These are phyloP conservation scores for Biscogniauxia mediterranea DNA, from an alignment of 2,329 filamentous ascomycete species.

Conservation along the genomic window DNA sequence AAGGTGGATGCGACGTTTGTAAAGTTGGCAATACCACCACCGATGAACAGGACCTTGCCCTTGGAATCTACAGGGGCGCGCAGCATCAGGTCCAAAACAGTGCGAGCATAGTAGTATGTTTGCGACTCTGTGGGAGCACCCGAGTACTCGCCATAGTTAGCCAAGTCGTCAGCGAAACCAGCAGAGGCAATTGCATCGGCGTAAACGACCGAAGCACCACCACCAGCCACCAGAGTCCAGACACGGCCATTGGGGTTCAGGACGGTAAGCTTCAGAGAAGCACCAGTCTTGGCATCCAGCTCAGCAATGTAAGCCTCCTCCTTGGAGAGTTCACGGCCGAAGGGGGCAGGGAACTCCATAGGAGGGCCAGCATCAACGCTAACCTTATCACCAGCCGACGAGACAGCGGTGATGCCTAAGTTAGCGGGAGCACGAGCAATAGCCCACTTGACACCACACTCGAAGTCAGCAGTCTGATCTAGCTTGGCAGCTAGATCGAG, in stretches of 20 bases:
- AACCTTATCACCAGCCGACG: conserved; percentile 69
- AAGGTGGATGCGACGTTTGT: conserved; percentile 99
- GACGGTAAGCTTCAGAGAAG: conserved; percentile 96
- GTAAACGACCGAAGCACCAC: conserved; percentile 98
- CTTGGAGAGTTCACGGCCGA: conserved; percentile 97
- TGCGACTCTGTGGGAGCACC: conserved; percentile 98
- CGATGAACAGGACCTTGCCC: conserved; percentile 99
- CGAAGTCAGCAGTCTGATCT: conserved; percentile 98
- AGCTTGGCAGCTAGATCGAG: conserved; percentile 97
- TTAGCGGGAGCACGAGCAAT: conserved; percentile 88
- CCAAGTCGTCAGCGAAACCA: conserved; percentile 92
- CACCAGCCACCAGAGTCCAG: conserved; percentile 98
- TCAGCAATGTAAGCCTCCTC: conserved; percentile 99
- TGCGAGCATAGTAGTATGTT: conserved; percentile 98
- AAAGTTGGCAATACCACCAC: conserved; percentile 99
- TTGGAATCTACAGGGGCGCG: conserved; percentile 80
- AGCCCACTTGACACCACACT: conserved; percentile 99
- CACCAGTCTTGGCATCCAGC: conserved; percentile 98
- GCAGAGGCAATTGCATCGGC: conserved; percentile 96
- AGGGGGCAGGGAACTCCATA: conserved; percentile 98
- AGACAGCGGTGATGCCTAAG: conserved; percentile 73
- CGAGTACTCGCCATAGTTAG: conserved; percentile 99
- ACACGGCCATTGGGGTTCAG: conserved; percentile 89
- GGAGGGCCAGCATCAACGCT: conserved; percentile 94
- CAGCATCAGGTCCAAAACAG: conserved; percentile 95